Base-by-base conservation (phyloP, 306 rosid genomes). In the Castanea crenata region DNA sequence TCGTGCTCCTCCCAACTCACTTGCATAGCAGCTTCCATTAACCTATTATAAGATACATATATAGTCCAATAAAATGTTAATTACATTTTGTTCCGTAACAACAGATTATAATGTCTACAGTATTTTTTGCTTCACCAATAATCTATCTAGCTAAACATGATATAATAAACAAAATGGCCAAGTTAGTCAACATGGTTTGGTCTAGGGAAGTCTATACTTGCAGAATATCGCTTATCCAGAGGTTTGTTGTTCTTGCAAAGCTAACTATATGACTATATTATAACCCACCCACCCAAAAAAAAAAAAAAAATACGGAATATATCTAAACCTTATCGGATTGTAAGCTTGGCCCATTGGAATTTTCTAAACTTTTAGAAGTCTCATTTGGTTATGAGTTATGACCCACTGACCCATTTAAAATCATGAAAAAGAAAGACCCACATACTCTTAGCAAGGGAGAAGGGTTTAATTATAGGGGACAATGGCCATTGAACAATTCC, bases 1-100 rank as follows among this genome's bases (percentile, higher is more conserved):
- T 85, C 76, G 86, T 82, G 88, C 81, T 85, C 57, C 84, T 70
- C 81, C 71, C 76, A 67, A 67, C 27, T 84, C 74, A 41, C 75
- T 79, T 74, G 59, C 58, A 12, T 14, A 12, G 55, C 58, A 71
- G 57, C 58, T 49, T 49, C 75, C 55, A 2, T 5, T 71, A 71
- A 13, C 57, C 49, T 71, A 25, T 46, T 16, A 11, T 21, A 71
- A 71, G 4, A 49, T 10, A 19, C 29, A 59, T 23, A 59, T 59
- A 13, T 19, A 3, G 9, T 59, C 21, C 29, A 59, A 59, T 16
- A 11, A 59, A 59, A 59, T 59, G 21, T 59, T 16, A 27, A 44
- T 41, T 49, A 14, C 23, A 23, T 44, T 71, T 46, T 13, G 12
- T 23, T 19, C 7, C 51, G 15, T 35, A 3, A 25, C 52, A 35